These are phyloP conservation scores for Skeletonema marinoi DNA, from an alignment of 108 stramenopile genomes.

Conservation along the genomic window DNA sequence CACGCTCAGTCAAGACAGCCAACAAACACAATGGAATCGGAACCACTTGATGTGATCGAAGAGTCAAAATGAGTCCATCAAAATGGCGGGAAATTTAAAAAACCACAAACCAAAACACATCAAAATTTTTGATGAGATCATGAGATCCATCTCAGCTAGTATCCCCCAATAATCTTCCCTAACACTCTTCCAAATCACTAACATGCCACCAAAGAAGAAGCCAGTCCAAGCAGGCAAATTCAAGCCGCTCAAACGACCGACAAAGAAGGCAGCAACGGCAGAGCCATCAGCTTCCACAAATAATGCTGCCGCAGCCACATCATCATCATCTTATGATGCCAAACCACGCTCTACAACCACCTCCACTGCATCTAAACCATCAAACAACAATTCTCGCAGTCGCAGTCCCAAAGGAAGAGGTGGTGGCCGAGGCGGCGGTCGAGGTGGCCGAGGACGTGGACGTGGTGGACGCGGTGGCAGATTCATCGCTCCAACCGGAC, in stretches of 20 bases:
- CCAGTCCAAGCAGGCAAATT: conserved; percentile 85
- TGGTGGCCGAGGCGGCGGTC: conserved; percentile 40
- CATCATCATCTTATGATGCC: conserved; percentile 4
- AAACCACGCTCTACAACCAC: conserved; percentile 8
- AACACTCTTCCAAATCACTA: background rate
- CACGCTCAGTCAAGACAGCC: too few relatives aligned
- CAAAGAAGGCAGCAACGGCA: conserved; percentile 41
- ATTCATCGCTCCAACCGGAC: conserved; percentile 65
- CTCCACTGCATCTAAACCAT: background rate
- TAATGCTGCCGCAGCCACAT: conserved; percentile 9
- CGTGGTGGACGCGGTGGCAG: conserved; percentile 55
- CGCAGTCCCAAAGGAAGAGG: conserved; percentile 7
- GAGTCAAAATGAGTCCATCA: too few relatives aligned
- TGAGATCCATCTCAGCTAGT: background rate
- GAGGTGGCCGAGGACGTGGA: background rate
- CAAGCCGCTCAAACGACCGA: conserved; percentile 76
- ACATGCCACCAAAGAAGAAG: conserved; percentile 48
- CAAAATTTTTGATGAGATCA: too few relatives aligned
- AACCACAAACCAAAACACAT: too few relatives aligned
- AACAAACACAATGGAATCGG: too few relatives aligned
- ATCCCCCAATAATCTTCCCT: background rate
- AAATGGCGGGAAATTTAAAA: too few relatives aligned
- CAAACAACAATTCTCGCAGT: background rate
- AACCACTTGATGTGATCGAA: too few relatives aligned
- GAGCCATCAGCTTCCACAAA: conserved; percentile 20